Evolutionary conservation across 2,329 filamentous ascomycete genomes (phyloP), one percentile per base, ranked within the genome.

Genomic region (Aspergillus carbonarius): DNA sequence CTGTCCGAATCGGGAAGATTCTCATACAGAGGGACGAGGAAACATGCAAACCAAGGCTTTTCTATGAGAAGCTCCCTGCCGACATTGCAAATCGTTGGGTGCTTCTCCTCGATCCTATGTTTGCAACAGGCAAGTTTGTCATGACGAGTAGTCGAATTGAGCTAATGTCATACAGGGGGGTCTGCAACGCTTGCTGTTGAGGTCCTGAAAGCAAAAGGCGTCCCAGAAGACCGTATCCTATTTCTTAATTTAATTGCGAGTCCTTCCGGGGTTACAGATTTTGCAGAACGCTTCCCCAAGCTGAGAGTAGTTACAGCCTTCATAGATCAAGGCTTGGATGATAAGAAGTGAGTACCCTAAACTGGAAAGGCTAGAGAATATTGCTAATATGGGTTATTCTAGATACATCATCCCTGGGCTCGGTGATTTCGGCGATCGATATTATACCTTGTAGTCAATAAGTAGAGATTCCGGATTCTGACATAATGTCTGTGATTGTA

Each of bases 241-340:
- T 99, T 99, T 80, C 82, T 99, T 59, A 99, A 99, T 76, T 81
- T 99, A 61, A 97, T 99, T 72, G 93, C 95, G n/a, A 97, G 93
- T 73, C 95, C 95, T 0, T 89, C 96, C 72, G 95, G 95, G 5
- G 90, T 96, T 65, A 85, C 87, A 69, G 93, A 90, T 69, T 98
- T 99, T 76, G 91, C 93, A 9, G 85, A 90, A 69, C 90, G 89
- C 68, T 97, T 96, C 71, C 93, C 95, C 39, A 91, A 90, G 70
- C 82, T 98, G 60, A 86, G 93, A 63, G 91, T 99, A 18, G 91
- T 99, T 50, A 98, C 95, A 8, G 92, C 95, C 9, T 99, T 99
- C 74, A 89, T 99, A 70, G 95, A 99, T 73, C 85, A 93, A 80
- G 93, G 95, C n/a, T 81, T 99, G 63, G 90, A 99, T 74, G 93